phyloP scores from a whole-genome alignment of 441 rosid species.

The Adansonia grandidieri region DNA sequence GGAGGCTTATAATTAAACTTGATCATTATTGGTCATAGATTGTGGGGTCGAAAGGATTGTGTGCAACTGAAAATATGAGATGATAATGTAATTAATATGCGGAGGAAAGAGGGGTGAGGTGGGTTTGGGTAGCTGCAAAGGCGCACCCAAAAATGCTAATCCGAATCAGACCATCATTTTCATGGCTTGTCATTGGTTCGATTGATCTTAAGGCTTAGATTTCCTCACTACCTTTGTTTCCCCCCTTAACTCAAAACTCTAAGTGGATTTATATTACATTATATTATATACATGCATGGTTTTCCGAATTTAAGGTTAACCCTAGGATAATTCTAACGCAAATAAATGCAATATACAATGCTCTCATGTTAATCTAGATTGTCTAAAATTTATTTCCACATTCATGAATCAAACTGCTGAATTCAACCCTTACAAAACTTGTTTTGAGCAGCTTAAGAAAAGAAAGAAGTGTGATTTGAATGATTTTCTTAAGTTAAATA shows the following conservation, averaged over 20 bases:
- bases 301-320: background rate
- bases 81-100: conserved; percentile 41
- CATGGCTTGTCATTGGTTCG: conserved; percentile 43
- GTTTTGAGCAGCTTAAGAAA: background rate
- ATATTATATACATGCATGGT: background rate
- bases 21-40: background rate
- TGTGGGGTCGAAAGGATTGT: conserved; percentile 20
- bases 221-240: conserved; percentile 13
- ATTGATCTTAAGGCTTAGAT: conserved; percentile 22
- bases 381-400: background rate
- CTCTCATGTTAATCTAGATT: background rate
- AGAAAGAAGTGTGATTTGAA: background rate
- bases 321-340: background rate
- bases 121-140: conserved; percentile 31
- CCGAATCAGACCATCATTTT: conserved; percentile 66
- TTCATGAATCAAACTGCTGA: background rate
- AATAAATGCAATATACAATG: background rate
- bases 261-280: background rate
- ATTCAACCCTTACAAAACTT: background rate
- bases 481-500: background rate
- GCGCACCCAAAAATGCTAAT: conserved; percentile 60
- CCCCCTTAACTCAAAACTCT: background rate
- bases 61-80: conserved; percentile 20
- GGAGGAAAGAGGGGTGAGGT: conserved; percentile 25
- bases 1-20: background rate